Percentiles rank a stretch among this genome's conserved stretches.
Conservation (phyloP, 805 yeast genomes). For the Yarrowia hollandica region DNA sequence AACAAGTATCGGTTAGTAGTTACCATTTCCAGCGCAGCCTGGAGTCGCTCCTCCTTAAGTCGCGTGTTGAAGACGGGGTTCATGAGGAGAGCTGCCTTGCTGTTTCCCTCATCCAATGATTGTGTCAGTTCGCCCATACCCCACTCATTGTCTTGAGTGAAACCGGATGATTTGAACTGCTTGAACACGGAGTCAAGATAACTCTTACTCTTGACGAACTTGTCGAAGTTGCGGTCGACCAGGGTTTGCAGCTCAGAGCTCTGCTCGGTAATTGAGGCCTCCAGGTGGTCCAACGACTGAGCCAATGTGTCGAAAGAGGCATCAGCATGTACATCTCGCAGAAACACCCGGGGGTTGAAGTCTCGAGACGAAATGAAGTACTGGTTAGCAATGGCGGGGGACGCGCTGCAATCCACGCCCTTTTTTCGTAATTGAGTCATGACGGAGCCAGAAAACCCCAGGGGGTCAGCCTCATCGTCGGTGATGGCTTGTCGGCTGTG, state of each 20-base stretch:
- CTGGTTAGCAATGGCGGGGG: constrained; percentile 44
- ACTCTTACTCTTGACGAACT: constrained; percentile 65
- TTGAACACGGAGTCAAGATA: constrained; percentile 59
- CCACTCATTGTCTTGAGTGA: constrained; percentile 38
- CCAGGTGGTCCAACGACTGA: constrained; percentile 51
- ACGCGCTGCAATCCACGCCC: constrained; percentile 44
- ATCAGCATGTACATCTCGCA: constrained; percentile 56
- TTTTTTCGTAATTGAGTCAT: constrained; percentile 46
- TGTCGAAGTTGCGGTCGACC: constrained; percentile 60
- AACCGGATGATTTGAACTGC: constrained; percentile 50
- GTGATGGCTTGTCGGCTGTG: constrained; percentile 30
- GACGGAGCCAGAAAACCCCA: constrained; percentile 54
- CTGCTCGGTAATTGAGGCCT: constrained; percentile 50
- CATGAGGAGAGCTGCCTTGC: constrained; percentile 53
- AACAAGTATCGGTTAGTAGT: constrained; percentile 55
- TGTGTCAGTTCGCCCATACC: constrained; percentile 43
- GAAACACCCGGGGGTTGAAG: constrained; percentile 58
- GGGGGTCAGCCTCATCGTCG: constrained; percentile 53
- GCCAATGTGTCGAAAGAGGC: constrained; percentile 55
- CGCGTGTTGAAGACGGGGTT: constrained; percentile 60
- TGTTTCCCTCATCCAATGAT: constrained; percentile 50
- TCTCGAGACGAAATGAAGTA: constrained; percentile 57
- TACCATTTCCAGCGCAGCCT: constrained; percentile 52
- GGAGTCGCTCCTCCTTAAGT: constrained; percentile 51
- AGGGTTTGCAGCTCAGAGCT: constrained; percentile 52